Evolutionary conservation across 352 stramenopile species (phyloP).

Genomic region (Globisporangium orthogonon): DNA sequence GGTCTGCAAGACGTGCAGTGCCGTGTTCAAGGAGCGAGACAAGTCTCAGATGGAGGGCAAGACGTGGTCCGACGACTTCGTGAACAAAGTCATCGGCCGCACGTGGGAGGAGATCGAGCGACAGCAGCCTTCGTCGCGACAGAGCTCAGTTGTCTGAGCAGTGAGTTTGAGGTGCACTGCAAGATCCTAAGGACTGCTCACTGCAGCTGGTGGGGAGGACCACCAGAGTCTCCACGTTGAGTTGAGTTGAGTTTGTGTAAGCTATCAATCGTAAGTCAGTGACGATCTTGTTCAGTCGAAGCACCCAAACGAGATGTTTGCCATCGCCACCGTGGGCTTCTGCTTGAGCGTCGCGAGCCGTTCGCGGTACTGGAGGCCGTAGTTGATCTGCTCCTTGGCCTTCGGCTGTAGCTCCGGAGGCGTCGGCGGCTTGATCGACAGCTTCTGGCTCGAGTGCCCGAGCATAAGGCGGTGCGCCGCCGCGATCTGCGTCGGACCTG

Average conservation of each 20-base stretch:
- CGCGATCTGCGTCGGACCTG: conserved; percentile 66
- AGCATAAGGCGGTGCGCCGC: conserved; percentile 77
- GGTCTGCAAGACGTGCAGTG: conserved; percentile 70
- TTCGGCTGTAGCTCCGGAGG: conserved; percentile 45
- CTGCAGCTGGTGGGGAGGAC: too few species aligned
- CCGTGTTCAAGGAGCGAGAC: conserved; percentile 67
- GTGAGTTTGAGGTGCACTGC: too few species aligned
- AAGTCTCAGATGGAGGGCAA: conserved; percentile 28
- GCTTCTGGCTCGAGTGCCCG: conserved; percentile 77
- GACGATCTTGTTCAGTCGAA: conserved; percentile 18
- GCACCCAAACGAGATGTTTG: conserved; percentile 70
- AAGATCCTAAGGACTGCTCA: too few species aligned
- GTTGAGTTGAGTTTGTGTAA: not conserved
- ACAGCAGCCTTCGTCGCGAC: conserved; percentile 22
- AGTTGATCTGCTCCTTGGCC: conserved; percentile 51
- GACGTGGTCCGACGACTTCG: conserved; percentile 52
- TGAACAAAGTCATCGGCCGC: conserved; percentile 49
- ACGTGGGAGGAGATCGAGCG: conserved; percentile 61
- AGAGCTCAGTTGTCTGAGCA: conserved; percentile 22
- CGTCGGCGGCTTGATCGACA: conserved; percentile 68
- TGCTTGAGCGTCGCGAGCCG: conserved; percentile 64
- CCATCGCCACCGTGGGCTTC: conserved; percentile 71
- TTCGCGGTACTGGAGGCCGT: conserved; percentile 76
- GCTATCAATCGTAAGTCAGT: not conserved
- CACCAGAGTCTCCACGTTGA: too few species aligned